Conservation (phyloP, 2,329 filamentous ascomycete genomes). For the Aspergillus fructus region DNA sequence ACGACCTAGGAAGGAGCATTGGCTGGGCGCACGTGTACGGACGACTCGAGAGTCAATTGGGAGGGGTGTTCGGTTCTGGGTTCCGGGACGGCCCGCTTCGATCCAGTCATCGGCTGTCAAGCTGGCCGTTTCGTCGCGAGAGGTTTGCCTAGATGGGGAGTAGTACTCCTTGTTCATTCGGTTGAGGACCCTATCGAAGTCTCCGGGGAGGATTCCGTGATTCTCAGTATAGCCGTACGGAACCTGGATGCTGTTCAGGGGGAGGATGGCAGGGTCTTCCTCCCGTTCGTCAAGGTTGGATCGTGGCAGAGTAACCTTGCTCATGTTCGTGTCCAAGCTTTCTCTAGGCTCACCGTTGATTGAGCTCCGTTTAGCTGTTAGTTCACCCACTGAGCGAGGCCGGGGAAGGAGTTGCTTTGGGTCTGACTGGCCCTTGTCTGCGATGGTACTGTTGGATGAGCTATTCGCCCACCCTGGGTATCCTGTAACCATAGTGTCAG, state of each 20-base stretch:
- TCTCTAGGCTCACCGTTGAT: slow-evolving; percentile 29
- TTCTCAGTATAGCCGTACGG: slow-evolving; percentile 21
- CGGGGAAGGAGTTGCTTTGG: slow-evolving; percentile 25
- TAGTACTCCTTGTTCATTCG: slow-evolving; percentile 25
- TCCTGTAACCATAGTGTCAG: slow-evolving; percentile 45
- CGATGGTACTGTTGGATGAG: slow-evolving; percentile 36
- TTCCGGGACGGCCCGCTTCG: slow-evolving; percentile 36
- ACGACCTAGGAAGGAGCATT: slow-evolving; percentile 27
- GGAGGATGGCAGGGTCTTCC: slow-evolving; percentile 32
- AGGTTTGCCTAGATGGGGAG: slow-evolving; percentile 19
- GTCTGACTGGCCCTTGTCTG: slow-evolving; percentile 27
- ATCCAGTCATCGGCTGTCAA: slow-evolving; percentile 45
- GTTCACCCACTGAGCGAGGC: slow-evolving; percentile 36
- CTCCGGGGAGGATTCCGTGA: slow-evolving; percentile 22
- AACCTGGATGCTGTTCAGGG: slow-evolving; percentile 29
- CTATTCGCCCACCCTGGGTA: slow-evolving; percentile 30
- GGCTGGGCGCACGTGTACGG: slow-evolving; percentile 21
- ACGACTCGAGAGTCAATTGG: slow-evolving; percentile 12
- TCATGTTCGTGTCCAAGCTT: slow-evolving; percentile 34
- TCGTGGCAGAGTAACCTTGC: slow-evolving; percentile 29
- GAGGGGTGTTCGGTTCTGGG: slow-evolving; percentile 19
- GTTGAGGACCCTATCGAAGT: slow-evolving; percentile 21
- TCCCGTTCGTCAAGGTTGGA: slow-evolving; percentile 18
- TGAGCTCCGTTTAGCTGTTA: slow-evolving; percentile 32
- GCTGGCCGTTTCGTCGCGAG: slow-evolving; percentile 10